Evolutionary conservation across 2,329 filamentous ascomycete genomes (phyloP), one percentile per base, ranked within the genome.

Genomic region (Keithomyces neogunnii): DNA sequence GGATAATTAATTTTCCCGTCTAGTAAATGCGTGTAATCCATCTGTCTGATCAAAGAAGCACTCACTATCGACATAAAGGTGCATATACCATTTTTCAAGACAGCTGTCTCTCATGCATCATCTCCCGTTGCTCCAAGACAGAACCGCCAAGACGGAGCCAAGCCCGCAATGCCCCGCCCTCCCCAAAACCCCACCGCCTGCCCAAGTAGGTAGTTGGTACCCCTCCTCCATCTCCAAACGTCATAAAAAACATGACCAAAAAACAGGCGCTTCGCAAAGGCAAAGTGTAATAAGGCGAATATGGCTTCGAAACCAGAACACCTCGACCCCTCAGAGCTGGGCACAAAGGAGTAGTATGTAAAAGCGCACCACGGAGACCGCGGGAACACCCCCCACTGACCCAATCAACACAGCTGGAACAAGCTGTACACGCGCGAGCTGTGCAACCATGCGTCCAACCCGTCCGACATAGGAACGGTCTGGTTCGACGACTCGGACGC

Each of bases 401-500:
- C 26, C 10, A 29, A 51, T 3, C 35, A 43, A 38, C 11, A 2
- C 53, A 91, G 87, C 71, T 91, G 87, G 87, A 84, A 92, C 67
- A 72, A 71, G 26, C 80, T 89, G 56, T 93, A 95, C 73, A 73
- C 76, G 1, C 77, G 73, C 58, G 86, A 93, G 68, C 74, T 89
- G 49, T 66, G 72, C 54, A 92, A 93, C 70, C 81, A 91, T 68
- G 71, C 80, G 50, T 68, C 79, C 55, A 82, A 95, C 70, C 82
- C 88, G 8, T 70, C 79, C 51, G 88, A 96, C 73, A 86, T 86
- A 53, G 92, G 92, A 58, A 95, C 90, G 32, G 84, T 93, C 61
- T 99, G 93, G 93, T 99, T 99, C 77, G 86, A 90, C 66, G 93
- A 97, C 71, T 88, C 89, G 33, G 83, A 86, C 63, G 93, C 93